phyloP scores from a whole-genome alignment of 495 filamentous ascomycete species.

The Penicillium dipodomyicola region DNA sequence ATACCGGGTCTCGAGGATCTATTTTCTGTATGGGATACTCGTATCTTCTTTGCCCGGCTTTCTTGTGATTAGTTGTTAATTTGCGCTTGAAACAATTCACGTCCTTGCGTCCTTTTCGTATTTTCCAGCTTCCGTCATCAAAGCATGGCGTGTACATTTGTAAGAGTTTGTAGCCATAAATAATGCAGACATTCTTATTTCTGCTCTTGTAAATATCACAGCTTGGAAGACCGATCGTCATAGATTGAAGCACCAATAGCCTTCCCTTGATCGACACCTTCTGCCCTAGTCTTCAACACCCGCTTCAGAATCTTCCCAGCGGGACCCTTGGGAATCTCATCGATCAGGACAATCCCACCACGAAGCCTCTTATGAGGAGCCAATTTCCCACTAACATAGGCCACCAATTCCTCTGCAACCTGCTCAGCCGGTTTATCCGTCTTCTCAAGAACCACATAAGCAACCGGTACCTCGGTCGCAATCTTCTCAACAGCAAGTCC shows the following conservation, averaged over 20 bases:
- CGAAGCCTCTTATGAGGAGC: constrained; percentile 11
- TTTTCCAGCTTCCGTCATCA: background rate
- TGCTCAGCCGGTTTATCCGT: constrained; percentile 28
- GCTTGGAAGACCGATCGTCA: constrained; percentile 3
- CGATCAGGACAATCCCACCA: constrained; percentile 8
- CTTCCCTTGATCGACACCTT: background rate
- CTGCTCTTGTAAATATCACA: background rate
- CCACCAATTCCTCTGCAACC: background rate
- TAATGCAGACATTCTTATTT: background rate
- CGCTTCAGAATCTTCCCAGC: constrained; percentile 16
- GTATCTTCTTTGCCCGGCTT: background rate
- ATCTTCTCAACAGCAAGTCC: constrained; percentile 57
- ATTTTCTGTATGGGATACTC: background rate
- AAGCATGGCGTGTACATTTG: background rate
- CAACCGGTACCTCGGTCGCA: constrained; percentile 69
- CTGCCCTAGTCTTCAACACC: constrained; percentile 2
- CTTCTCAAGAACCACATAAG: constrained; percentile 56
- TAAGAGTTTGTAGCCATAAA: constrained; percentile 1
- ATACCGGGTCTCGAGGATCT: constrained; percentile 3
- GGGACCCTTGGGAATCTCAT: constrained; percentile 9
- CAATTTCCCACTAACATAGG: background rate
- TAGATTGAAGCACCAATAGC: background rate
- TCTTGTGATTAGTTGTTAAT: constrained; percentile 18
- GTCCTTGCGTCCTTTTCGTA: constrained; percentile 5
- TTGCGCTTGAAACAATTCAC: constrained; percentile 18